Percentiles rank a stretch among this genome's conserved stretches.
phyloP scores from a whole-genome alignment of 2,329 filamentous ascomycete genomes.

The Nectriaceae sp. region DNA sequence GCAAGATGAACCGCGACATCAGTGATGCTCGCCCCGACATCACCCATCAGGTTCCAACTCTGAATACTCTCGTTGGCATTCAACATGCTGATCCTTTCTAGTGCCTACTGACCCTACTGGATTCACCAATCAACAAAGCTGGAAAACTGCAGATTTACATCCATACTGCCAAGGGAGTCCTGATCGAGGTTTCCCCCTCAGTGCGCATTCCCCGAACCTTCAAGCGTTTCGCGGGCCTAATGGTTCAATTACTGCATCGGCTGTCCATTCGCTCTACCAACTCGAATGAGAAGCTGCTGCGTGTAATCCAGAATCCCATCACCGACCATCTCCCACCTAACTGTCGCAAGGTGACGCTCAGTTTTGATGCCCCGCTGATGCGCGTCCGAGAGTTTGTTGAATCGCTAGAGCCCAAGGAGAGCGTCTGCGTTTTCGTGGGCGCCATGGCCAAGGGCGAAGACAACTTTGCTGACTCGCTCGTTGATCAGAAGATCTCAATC shows the following conservation, averaged over 20 bases:
- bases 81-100: conserved; percentile 54
- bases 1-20: conserved; percentile 99
- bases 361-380: conserved; percentile 87
- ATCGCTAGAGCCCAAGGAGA: conserved; percentile 77
- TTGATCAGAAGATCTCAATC: conserved; percentile 97
- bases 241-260: conserved; percentile 96
- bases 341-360: conserved; percentile 95
- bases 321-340: conserved; percentile 95
- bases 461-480: conserved; percentile 90
- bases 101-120: conserved; percentile 95
- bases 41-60: conserved; percentile 81
- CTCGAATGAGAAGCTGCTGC: conserved; percentile 95
- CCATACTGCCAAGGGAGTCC: conserved; percentile 92
- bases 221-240: conserved; percentile 96
- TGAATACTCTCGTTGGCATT: conserved; percentile 38
- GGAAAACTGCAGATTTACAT: conserved; percentile 98
- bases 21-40: conserved; percentile 97
- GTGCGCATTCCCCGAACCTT: conserved; percentile 98
- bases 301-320: conserved; percentile 97
- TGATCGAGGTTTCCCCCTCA: conserved; percentile 97
- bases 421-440: conserved; percentile 95
- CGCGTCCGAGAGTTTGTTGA: conserved; percentile 88
- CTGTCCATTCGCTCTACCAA: conserved; percentile 95
- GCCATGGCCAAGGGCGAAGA: conserved; percentile 98
- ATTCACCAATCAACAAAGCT: conserved; percentile 98